phyloP scores from a whole-genome alignment of 2,329 filamentous ascomycete species.

The Colletotrichum sp. region DNA sequence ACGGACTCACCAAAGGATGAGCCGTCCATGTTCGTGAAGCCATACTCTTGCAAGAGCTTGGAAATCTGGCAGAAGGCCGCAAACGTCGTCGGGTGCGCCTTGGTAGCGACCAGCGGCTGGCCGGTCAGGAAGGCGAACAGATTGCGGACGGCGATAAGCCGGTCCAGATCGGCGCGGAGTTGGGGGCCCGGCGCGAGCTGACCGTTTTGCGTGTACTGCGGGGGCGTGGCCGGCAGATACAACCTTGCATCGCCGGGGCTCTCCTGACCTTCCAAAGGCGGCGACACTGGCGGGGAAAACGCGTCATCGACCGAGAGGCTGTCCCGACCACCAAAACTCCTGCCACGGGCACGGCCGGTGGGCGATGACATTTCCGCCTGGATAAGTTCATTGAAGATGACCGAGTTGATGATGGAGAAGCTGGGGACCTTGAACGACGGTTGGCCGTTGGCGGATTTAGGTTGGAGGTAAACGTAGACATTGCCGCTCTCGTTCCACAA shows the following conservation, averaged over 20 bases:
- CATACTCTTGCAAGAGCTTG: constrained; percentile 58
- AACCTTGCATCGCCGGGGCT: constrained; percentile 50
- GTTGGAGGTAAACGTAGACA: constrained; percentile 62
- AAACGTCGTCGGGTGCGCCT: constrained; percentile 56
- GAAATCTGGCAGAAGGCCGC: constrained; percentile 60
- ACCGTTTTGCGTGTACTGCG: constrained; percentile 29
- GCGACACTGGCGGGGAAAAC: constrained; percentile 38
- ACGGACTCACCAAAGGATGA: constrained; percentile 65
- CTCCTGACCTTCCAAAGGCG: constrained; percentile 37
- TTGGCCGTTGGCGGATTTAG: constrained; percentile 52
- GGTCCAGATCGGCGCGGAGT: constrained; percentile 51
- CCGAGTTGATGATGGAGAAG: constrained; percentile 58
- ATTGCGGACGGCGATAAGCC: constrained; percentile 65
- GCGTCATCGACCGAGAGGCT: constrained; percentile 57
- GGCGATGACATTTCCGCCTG: constrained; percentile 45
- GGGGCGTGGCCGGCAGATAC: constrained; percentile 56
- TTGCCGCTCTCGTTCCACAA: constrained; percentile 68
- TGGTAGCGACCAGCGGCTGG: constrained; percentile 67
- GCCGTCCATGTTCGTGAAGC: constrained; percentile 61
- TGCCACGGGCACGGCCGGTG: constrained; percentile 34
- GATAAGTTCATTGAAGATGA: constrained; percentile 59
- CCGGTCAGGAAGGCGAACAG: constrained; percentile 70
- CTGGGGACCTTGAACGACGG: constrained; percentile 67
- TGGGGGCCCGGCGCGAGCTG: constrained; percentile 38
- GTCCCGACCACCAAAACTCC: constrained; percentile 53